Evolutionary conservation across 2,329 filamentous ascomycete species (phyloP).

Genomic region (Cercospora sp.): DNA sequence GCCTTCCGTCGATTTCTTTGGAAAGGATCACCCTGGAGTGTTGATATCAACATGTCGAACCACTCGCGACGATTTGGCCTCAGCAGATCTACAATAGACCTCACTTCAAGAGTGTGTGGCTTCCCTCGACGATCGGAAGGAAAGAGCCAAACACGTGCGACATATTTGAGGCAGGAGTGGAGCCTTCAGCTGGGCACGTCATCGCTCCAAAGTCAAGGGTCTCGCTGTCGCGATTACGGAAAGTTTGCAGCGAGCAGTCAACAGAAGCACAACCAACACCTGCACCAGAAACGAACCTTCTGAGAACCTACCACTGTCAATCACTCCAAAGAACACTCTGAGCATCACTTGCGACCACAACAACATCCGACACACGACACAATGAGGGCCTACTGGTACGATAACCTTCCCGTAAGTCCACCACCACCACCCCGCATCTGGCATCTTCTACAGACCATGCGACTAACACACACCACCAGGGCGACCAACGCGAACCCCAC

Average conservation of each 20-base stretch:
- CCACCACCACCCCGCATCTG: constrained; percentile 1
- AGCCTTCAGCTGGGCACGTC: constrained; percentile 3
- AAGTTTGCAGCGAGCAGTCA: background rate
- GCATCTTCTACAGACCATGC: constrained; percentile 18
- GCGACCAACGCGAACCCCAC: constrained; percentile 89
- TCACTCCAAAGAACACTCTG: background rate
- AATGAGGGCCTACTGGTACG: constrained; percentile 73
- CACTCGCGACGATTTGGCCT: background rate
- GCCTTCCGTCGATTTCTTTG: no score
- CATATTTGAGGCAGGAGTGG: background rate
- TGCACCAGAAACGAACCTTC: background rate
- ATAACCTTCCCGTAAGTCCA: constrained; percentile 60
- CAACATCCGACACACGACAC: constrained; percentile 31
- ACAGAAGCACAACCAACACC: background rate
- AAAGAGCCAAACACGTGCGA: background rate
- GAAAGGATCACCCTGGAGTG: no score
- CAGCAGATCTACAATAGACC: background rate
- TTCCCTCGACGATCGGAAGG: background rate
- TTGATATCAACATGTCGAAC: background rate
- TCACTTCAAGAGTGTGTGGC: background rate
- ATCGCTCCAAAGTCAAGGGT: background rate
- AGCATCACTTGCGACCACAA: background rate
- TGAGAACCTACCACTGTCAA: background rate
- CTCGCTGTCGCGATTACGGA: constrained; percentile 6
- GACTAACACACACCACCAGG: constrained; percentile 53